Base-by-base conservation (phyloP, 345 rosid species). In the Lepidium didymum region DNA sequence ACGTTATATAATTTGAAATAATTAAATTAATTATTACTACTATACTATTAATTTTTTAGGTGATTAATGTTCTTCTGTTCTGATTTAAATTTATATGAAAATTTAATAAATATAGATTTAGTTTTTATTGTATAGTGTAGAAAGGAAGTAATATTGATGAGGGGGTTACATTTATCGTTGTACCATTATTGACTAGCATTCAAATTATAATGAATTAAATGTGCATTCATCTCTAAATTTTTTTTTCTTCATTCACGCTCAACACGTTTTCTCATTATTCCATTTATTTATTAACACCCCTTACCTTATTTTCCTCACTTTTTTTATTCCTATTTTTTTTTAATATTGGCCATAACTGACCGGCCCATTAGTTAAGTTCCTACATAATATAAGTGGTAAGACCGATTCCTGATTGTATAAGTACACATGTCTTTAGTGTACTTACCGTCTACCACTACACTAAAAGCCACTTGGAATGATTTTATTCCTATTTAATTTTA, bases 151-250 rank as follows among this genome's bases (percentile, higher is more conserved):
- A 35, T 56, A 73, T 63, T 73, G 65, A 73, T 57, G 77, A 65
- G 71, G 71, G 71, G 71, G 77, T 65, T 73, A 65, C 78, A 74
- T 67, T 74, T 74, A 67, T 74, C 67, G 78, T 67, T 67, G 69
- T 74, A 53, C 57, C 73, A 74, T 74, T 68, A 68, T 68, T 68
- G 74, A 67, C 74, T 68, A 68, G 64, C 64, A 75, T 68, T 75
- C 44, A 44, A 60, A 72, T 27, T 55, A n/a, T 72, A 46, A 35
- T 64, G 58, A 38, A 49, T 50, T 57, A 59, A 60, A 59, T 74
- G 56, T 40, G 37, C 65, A 38, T 33, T 65, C 47, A 65, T 73
- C 66, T 59, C 49, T 73, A 43, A 23, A 56, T 49, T 55, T 56
- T 71, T 61, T 50, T 4, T 10, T 44, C 7, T 41, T 16, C 44